Conservation (phyloP, 2,329 filamentous ascomycete species). For the Alternaria postmessia region DNA sequence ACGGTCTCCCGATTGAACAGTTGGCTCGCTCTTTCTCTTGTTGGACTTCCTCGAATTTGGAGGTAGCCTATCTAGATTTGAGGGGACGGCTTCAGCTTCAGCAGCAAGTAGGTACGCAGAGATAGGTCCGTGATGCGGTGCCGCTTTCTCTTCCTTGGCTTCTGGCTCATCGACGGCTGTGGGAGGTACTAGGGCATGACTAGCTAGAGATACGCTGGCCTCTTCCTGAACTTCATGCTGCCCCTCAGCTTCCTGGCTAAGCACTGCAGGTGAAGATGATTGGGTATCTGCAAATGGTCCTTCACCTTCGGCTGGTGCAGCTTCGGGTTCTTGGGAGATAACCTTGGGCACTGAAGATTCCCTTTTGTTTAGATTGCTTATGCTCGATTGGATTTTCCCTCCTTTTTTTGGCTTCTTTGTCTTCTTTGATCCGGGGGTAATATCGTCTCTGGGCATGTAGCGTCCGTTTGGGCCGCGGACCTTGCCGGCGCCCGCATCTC, state of each 20-base stretch:
- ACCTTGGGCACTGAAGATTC: background rate
- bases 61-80: slow-evolving; percentile 33
- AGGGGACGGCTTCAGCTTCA: slow-evolving; percentile 27
- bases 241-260: background rate
- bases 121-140: background rate
- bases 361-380: background rate
- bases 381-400: background rate
- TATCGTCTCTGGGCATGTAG: slow-evolving; percentile 16
- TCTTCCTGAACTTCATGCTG: background rate
- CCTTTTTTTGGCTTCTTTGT: slow-evolving; percentile 9
- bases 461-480: slow-evolving; percentile 29
- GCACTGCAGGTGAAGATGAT: background rate
- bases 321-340: background rate
- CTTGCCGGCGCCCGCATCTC: slow-evolving; percentile 23
- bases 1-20: slow-evolving; percentile 1
- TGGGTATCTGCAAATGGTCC: background rate
- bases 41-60: slow-evolving; percentile 14
- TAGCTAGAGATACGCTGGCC: background rate
- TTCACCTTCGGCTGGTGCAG: background rate
- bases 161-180: background rate
- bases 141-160: background rate
- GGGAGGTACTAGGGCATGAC: background rate
- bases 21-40: slow-evolving; percentile 32
- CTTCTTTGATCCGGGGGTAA: background rate
- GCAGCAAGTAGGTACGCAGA: slow-evolving; percentile 25